A percentile compares a stretch with the other conserved stretches of the same genome.
phyloP scores from a whole-genome alignment of 371 early-diverging fungal species.

The Fennellomyces sp. region DNA sequence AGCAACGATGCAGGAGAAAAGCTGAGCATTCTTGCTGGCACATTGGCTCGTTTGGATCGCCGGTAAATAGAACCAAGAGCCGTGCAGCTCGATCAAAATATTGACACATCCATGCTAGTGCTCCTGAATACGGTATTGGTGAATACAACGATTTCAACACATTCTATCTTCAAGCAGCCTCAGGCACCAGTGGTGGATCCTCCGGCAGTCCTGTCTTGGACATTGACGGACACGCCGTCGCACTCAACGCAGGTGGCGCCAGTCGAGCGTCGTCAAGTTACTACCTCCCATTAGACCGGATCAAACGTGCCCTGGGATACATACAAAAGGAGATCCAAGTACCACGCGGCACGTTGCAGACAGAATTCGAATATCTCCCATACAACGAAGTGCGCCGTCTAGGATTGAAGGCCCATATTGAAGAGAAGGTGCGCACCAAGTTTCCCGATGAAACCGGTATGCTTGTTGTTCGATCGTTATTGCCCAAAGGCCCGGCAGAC shows the following conservation, averaged over 20 bases:
- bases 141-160: conserved; percentile 76
- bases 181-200: conserved; percentile 70
- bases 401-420: conserved; percentile 63
- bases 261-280: conserved; percentile 59
- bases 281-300: conserved; percentile 64
- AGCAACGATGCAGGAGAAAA: conserved; percentile 33
- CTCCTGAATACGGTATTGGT: conserved; percentile 74
- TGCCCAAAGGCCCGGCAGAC: conserved; percentile 76
- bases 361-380: conserved; percentile 64
- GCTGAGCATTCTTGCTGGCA: conserved; percentile 58
- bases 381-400: conserved; percentile 66
- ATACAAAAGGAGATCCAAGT: conserved; percentile 60
- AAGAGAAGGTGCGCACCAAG: conserved; percentile 60
- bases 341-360: conserved; percentile 79
- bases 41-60: conserved; percentile 79
- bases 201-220: conserved; percentile 71
- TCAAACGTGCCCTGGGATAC: conserved; percentile 64
- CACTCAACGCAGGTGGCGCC: conserved; percentile 68
- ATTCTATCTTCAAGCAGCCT: conserved; percentile 72
- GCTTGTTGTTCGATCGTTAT: conserved; percentile 69
- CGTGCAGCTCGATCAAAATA: no score
- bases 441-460: conserved; percentile 76
- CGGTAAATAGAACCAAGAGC: conserved; percentile 23
- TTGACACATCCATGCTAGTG: conserved; percentile 28
- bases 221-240: conserved; percentile 70